A percentile compares a stretch with the other conserved stretches of the same genome.
Conservation (phyloP, 2,329 filamentous ascomycete species). For the Didymella glomerata region DNA sequence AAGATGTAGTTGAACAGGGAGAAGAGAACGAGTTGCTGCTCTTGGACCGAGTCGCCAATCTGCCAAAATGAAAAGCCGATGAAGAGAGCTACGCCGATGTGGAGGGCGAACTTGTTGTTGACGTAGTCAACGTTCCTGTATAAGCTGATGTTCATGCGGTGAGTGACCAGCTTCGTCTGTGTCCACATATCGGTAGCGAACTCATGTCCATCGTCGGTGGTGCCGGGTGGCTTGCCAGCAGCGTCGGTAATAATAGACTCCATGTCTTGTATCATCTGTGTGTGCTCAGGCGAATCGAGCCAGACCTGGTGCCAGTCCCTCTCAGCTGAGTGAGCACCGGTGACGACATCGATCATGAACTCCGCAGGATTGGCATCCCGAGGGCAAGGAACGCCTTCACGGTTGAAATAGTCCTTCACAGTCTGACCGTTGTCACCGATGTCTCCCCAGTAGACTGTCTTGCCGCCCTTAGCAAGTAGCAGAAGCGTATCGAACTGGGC, state of each 20-base stretch:
- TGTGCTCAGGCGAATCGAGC: slow-evolving; percentile 47
- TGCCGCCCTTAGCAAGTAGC: slow-evolving; percentile 75
- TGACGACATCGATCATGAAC: slow-evolving; percentile 81
- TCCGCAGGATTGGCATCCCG: slow-evolving; percentile 64
- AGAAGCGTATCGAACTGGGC: slow-evolving; percentile 83
- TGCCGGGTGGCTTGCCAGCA: slow-evolving; percentile 49
- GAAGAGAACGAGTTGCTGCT: slow-evolving; percentile 55
- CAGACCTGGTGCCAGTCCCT: slow-evolving; percentile 52
- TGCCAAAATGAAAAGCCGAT: slow-evolving; percentile 41
- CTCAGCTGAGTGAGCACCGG: slow-evolving; percentile 14
- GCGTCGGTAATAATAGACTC: slow-evolving; percentile 51
- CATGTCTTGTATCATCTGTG: slow-evolving; percentile 48
- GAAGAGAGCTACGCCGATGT: slow-evolving; percentile 37
- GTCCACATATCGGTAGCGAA: slow-evolving; percentile 38
- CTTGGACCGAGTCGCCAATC: slow-evolving; percentile 41
- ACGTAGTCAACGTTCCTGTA: slow-evolving; percentile 40
- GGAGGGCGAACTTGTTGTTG: slow-evolving; percentile 39
- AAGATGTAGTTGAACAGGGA: slow-evolving; percentile 61
- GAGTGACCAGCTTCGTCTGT: slow-evolving; percentile 36
- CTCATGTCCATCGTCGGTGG: slow-evolving; percentile 52
- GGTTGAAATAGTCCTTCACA: slow-evolving; percentile 65
- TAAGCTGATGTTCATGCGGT: slow-evolving; percentile 33
- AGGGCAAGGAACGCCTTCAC: slow-evolving; percentile 63
- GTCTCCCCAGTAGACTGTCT: slow-evolving; percentile 82
- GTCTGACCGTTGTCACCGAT: slow-evolving; percentile 74